Conservation (phyloP, 1,284 basidiomycete genomes). For the Irpex sp. region DNA sequence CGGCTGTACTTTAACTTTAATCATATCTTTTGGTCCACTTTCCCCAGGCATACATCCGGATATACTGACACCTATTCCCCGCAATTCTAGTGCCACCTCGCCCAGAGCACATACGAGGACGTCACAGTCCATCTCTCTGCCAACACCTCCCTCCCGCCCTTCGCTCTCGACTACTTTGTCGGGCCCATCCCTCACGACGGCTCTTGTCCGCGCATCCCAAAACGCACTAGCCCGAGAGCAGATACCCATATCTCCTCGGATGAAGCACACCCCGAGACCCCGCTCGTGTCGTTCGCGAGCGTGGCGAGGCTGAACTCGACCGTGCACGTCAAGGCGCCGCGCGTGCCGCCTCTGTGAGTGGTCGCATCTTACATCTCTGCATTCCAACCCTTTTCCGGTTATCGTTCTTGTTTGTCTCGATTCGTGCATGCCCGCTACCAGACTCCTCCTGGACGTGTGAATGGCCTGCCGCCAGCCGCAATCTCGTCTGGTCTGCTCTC, state of each 20-base stretch:
- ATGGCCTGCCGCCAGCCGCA: background rate
- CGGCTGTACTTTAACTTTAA: background rate
- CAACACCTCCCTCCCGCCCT: constrained; percentile 40
- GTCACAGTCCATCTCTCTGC: constrained; percentile 54
- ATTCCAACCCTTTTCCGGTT: constrained; percentile 1
- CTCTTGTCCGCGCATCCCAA: constrained; percentile 44
- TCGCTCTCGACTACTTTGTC: constrained; percentile 69
- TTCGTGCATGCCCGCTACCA: background rate
- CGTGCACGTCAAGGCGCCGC: constrained; percentile 42
- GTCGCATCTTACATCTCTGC: constrained; percentile 1
- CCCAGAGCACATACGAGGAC: constrained; percentile 45
- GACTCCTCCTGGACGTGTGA: background rate
- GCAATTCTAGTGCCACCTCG: constrained; percentile 55
- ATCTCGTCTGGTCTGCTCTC: background rate
- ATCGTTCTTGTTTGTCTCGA: background rate
- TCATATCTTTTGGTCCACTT: background rate
- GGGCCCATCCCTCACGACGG: constrained; percentile 62
- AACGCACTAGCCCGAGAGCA: constrained; percentile 15
- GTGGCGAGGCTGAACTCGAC: constrained; percentile 44
- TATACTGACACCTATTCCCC: constrained; percentile 7
- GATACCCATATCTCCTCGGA: constrained; percentile 14
- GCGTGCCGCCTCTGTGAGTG: constrained; percentile 55
- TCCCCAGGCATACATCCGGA: background rate
- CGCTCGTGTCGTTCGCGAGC: constrained; percentile 14
- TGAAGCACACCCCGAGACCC: constrained; percentile 12